Base-by-base conservation (phyloP, 2,329 filamentous ascomycete species). In the Arthroderma sp. region DNA sequence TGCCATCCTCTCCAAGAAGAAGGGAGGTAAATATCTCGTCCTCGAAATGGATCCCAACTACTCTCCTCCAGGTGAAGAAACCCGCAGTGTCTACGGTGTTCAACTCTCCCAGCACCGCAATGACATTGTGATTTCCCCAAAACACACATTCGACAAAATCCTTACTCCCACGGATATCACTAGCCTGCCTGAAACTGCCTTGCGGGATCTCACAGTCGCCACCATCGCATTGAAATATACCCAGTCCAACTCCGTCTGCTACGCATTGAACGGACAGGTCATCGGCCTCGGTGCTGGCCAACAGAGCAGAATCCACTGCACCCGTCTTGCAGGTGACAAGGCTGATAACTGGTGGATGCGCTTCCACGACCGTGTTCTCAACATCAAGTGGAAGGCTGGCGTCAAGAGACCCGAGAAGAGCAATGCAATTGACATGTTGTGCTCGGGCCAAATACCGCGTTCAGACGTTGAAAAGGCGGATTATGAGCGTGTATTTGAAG, bases 281-380 rank as follows among this genome's bases (percentile, higher is more conserved):
- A 76, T 98, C 56, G 91, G 91, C 53, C 80, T 98, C 45, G 91
- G 91, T 53, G 91, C 91, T 45, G 91, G 91, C 49, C 91, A 98
- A 68, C 91, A 98, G 70, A 94, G 86, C 50, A 83, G 91, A 55
- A 98, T 98, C 56, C 91, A 98, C 75, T 98, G 91, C 78, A 98
- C 91, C 36, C 83, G 91, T 53, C 78, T 98, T 42, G 91, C 91
- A 7, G 91, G 91, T 49, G 89, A 96, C 73, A 98, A 98, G 75
- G 86, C 88, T 40, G 91, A 98, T 68, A 95, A 94, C 74, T 96
- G 89, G 89, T 98, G 89, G 91, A 83, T 98, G 74, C 84, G 91
- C 58, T 96, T 96, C 79, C 85, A 95, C 72, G 82, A 86, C 55
- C 82, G 86, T 43, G 85, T 91, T 8, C 75, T 96, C 41, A 74